phyloP scores from a whole-genome alignment of 2,329 filamentous ascomycete genomes.

The Pseudohalonectria lignicola region DNA sequence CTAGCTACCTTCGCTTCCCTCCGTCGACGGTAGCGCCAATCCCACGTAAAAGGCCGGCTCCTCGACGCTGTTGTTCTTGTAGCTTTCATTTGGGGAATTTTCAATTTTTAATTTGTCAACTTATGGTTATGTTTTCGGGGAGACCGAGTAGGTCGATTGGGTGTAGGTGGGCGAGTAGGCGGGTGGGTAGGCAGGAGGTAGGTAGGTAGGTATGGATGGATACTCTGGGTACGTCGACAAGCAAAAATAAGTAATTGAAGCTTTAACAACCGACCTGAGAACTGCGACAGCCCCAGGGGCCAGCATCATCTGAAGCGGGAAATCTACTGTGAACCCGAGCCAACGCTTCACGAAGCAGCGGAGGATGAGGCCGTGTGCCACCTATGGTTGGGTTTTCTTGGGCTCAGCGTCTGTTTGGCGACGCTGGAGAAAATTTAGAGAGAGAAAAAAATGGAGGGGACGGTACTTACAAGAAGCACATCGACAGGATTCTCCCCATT shows the following conservation, averaged over 20 bases:
- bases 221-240: background rate
- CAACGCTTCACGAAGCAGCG: constrained; percentile 34
- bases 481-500: constrained; percentile 24
- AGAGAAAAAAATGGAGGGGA: background rate
- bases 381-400: constrained; percentile 5
- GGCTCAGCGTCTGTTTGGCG: background rate
- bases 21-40: constrained; percentile 19
- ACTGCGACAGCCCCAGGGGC: constrained; percentile 29
- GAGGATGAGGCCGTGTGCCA: constrained; percentile 31
- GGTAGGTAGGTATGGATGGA: background rate
- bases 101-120: no score
- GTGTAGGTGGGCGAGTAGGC: no score
- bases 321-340: constrained; percentile 28
- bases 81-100: constrained; percentile 5
- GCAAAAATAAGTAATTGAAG: no score
- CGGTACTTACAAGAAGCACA: constrained; percentile 17
- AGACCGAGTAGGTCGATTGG: no score
- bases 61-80: constrained; percentile 21
- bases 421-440: background rate
- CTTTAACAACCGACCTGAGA: constrained; percentile 24
- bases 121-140: no score
- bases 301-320: constrained; percentile 28
- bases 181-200: no score
- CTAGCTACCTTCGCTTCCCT: no score
- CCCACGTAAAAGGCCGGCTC: constrained; percentile 28